These are phyloP conservation scores for Eucalyptus sp. DNA, from an alignment of 345 rosid species.

Conservation along the genomic window DNA sequence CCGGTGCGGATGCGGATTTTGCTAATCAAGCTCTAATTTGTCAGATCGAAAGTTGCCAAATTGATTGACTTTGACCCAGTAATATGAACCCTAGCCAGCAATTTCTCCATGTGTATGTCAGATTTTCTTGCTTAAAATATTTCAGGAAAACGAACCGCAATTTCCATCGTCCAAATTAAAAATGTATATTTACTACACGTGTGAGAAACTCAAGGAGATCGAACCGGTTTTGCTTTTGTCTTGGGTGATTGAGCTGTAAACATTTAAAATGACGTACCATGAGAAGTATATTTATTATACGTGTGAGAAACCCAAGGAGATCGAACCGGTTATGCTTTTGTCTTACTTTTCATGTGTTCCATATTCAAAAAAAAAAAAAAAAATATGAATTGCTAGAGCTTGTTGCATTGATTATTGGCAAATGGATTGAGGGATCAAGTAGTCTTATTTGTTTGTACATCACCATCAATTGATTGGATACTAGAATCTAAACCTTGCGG, in stretches of 20 bases:
- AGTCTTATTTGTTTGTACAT: not conserved
- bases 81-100: not conserved
- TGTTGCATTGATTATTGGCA: not conserved
- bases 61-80: not conserved
- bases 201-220: not conserved
- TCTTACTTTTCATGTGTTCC: not conserved
- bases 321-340: not conserved
- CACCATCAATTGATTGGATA: fast-evolving
- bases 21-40: not conserved
- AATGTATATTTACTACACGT: not conserved
- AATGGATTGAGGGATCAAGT: not conserved
- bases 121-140: not conserved
- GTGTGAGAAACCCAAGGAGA: not conserved
- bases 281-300: not conserved
- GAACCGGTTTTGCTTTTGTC: not conserved
- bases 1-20: fast-evolving
- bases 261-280: not conserved
- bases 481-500: not conserved
- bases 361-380: not conserved
- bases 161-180: not conserved
- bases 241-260: not conserved
- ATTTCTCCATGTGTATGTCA: not conserved
- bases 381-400: not conserved
- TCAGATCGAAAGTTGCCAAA: not conserved
- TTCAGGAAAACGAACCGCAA: not conserved